Percentiles rank a stretch among this genome's conserved stretches.
phyloP scores from a whole-genome alignment of 805 yeast genomes.

The Saccharomycopsis sp. region DNA sequence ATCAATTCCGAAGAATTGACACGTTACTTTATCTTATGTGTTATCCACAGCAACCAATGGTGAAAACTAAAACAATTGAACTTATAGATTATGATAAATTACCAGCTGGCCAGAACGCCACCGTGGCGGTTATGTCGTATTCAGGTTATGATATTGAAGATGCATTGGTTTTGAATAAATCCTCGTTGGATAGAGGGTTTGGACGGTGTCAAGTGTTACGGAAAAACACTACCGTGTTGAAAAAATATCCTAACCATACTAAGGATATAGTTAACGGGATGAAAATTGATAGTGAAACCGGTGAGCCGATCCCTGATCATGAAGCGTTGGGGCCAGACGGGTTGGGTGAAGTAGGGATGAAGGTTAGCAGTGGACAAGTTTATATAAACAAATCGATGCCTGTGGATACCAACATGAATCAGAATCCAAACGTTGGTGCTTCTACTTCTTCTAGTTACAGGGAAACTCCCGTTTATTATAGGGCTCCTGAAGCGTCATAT shows the following conservation, averaged over 20 bases:
- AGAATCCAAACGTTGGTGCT: conserved; percentile 28
- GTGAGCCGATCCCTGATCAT: conserved; percentile 81
- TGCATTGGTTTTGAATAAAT: conserved; percentile 89
- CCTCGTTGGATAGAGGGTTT: conserved; percentile 92
- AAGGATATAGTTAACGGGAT: conserved; percentile 88
- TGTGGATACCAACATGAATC: conserved; percentile 47
- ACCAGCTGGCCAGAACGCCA: conserved; percentile 98
- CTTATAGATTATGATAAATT: conserved; percentile 90
- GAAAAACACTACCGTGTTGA: conserved; percentile 83
- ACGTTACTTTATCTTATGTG: conserved; percentile 91
- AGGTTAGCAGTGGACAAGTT: conserved; percentile 86
- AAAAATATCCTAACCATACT: conserved; percentile 90
- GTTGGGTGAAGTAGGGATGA: conserved; percentile 90
- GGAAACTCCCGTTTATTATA: conserved; percentile 86
- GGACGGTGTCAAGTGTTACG: conserved; percentile 96
- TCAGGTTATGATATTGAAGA: conserved; percentile 99
- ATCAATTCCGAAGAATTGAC: conserved; percentile 92
- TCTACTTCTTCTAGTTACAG: conserved; percentile 46
- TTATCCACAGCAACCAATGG: conserved; percentile 99
- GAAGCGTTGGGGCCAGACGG: conserved; percentile 89
- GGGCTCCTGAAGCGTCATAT: conserved; percentile 93
- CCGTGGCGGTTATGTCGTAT: conserved; percentile 98
- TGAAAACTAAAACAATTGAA: conserved; percentile 94
- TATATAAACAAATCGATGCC: conserved; percentile 93
- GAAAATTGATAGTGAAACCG: conserved; percentile 69